Percentiles rank a stretch among this genome's conserved stretches.
These are phyloP conservation scores for Podaxis pistillaris DNA, from an alignment of 768 basidiomycete genomes.

Conservation along the genomic window DNA sequence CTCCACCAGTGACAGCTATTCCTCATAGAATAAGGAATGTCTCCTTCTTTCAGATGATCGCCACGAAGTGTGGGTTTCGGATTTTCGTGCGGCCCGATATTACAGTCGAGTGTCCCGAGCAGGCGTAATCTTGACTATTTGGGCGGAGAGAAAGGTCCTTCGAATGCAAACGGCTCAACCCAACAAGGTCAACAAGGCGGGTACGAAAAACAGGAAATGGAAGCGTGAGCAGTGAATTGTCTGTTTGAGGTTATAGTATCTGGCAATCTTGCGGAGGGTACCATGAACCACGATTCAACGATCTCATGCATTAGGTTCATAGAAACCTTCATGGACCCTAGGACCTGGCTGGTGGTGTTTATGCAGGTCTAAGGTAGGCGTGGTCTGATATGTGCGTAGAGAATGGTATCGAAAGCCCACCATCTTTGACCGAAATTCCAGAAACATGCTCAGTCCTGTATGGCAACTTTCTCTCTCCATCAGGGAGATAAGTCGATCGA, in stretches of 20 bases:
- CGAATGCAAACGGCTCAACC: slow-evolving; percentile 55
- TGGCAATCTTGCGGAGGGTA: too few relatives aligned
- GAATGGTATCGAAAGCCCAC: neutral
- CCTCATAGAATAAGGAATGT: neutral
- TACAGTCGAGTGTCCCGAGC: neutral
- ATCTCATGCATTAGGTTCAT: slow-evolving; percentile 47
- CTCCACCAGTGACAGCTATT: too few relatives aligned
- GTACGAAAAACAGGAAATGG: slow-evolving; percentile 79
- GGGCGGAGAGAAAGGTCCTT: neutral
- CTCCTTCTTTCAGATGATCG: neutral
- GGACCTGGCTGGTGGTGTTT: slow-evolving; percentile 69
- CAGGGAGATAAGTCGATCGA: neutral
- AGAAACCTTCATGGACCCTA: slow-evolving; percentile 68
- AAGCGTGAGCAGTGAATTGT: slow-evolving; percentile 67
- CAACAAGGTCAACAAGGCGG: slow-evolving; percentile 73
- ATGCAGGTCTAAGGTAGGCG: slow-evolving; percentile 58
- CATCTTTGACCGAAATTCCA: slow-evolving; percentile 23
- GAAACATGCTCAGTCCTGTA: slow-evolving; percentile 70
- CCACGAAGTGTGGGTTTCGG: neutral
- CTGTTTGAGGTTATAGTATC: neutral
- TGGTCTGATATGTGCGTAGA: neutral
- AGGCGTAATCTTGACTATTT: slow-evolving; percentile 7
- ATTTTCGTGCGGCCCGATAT: neutral
- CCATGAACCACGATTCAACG: neutral
- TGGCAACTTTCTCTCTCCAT: slow-evolving; percentile 16